A percentile compares a stretch with the other conserved stretches of the same genome.
Conservation (phyloP, 2,329 filamentous ascomycete genomes). For the Alternaria postmessia region DNA sequence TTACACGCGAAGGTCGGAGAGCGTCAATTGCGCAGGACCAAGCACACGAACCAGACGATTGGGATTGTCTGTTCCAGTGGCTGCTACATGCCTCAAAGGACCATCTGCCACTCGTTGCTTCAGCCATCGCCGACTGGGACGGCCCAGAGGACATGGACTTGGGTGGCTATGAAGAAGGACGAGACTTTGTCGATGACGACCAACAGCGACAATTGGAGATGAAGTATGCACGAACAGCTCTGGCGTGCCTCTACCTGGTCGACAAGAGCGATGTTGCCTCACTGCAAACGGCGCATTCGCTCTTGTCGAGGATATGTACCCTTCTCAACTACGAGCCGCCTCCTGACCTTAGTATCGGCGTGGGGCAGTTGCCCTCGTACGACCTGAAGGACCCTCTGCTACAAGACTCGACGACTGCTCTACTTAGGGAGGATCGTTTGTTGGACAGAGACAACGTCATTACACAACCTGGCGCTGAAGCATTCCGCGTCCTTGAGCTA, state of each 20-base stretch:
- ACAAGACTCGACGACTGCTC: slow-evolving; percentile 38
- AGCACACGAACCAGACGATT: slow-evolving; percentile 57
- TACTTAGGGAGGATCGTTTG: slow-evolving; percentile 57
- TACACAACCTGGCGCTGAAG: slow-evolving; percentile 66
- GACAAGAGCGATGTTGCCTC: slow-evolving; percentile 66
- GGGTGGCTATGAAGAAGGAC: slow-evolving; percentile 63
- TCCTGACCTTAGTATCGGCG: slow-evolving; percentile 55
- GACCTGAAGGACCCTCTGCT: slow-evolving; percentile 48
- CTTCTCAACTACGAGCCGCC: slow-evolving; percentile 69
- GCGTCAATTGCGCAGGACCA: slow-evolving; percentile 49
- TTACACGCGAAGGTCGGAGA: slow-evolving; percentile 45
- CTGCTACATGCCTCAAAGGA: slow-evolving; percentile 66
- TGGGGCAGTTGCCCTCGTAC: slow-evolving; percentile 55
- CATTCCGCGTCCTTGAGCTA: slow-evolving; percentile 68
- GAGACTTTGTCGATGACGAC: slow-evolving; percentile 66
- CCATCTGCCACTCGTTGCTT: slow-evolving; percentile 69
- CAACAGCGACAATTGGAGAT: slow-evolving; percentile 67
- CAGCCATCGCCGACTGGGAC: slow-evolving; percentile 74
- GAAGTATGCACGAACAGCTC: slow-evolving; percentile 71
- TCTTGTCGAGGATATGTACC: slow-evolving; percentile 66
- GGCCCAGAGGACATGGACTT: slow-evolving; percentile 75
- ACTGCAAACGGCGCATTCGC: slow-evolving; percentile 66
- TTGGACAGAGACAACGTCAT: slow-evolving; percentile 68
- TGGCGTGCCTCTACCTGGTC: slow-evolving; percentile 74
- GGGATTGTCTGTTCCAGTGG: slow-evolving; percentile 75